These are phyloP conservation scores for Flaveria brownii DNA, from an alignment of 129 eudicot genomes.

Conservation along the genomic window DNA sequence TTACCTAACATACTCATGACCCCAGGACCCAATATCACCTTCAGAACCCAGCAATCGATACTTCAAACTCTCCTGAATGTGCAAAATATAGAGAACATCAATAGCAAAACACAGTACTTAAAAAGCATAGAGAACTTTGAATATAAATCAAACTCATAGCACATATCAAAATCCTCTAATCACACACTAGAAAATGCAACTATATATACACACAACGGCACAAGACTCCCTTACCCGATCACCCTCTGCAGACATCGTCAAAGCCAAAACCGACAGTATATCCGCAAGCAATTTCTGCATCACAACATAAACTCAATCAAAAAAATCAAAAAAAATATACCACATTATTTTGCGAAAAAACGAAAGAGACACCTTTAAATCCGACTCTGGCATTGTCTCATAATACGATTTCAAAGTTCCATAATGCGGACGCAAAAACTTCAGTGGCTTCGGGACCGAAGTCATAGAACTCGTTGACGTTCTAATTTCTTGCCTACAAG, in stretches of 20 bases:
- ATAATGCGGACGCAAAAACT: slow-evolving; percentile 94
- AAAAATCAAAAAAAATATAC: not conserved
- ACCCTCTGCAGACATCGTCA: slow-evolving; percentile 98
- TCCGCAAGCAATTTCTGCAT: slow-evolving; percentile 86
- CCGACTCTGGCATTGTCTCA: slow-evolving; percentile 69
- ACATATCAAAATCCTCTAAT: too few species aligned
- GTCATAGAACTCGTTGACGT: slow-evolving; percentile 97
- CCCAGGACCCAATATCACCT: slow-evolving; percentile 99
- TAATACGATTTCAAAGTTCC: slow-evolving; percentile 76
- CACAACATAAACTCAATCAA: slow-evolving; percentile 25
- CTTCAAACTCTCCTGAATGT: slow-evolving; percentile 83
- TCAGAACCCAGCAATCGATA: slow-evolving; percentile 91
- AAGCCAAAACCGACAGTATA: slow-evolving; percentile 91
- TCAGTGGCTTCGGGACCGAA: slow-evolving; percentile 92
- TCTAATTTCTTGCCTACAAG: slow-evolving; percentile 80
- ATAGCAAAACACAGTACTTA: slow-evolving; percentile 11
- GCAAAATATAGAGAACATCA: slow-evolving; percentile 15
- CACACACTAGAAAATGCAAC: too few species aligned
- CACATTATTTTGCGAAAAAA: not conserved
- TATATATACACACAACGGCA: not conserved
- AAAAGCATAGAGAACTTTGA: not conserved
- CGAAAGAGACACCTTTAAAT: slow-evolving; percentile 58
- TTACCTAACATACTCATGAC: slow-evolving; percentile 97
- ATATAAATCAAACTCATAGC: too few species aligned
- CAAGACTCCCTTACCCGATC: slow-evolving; percentile 59